Conservation (phyloP, 1,284 basidiomycete species). For the Ustanciosporium gigantosporum region DNA sequence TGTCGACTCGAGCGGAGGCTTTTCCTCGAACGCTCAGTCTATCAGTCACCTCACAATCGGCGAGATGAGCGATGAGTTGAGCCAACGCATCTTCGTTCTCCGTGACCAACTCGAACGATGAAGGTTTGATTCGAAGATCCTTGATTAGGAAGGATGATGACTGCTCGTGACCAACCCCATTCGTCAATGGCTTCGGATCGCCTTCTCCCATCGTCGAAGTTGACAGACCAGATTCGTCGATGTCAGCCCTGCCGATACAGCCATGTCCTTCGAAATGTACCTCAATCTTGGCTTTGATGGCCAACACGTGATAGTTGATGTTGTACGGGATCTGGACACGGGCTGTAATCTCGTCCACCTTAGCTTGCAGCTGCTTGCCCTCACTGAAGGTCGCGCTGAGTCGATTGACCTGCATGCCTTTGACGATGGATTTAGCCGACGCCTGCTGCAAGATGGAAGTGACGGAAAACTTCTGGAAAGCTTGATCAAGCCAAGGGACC, state of each 20-base stretch:
- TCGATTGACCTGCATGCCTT: slow-evolving; percentile 14
- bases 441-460: slow-evolving; percentile 16
- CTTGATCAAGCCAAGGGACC: slow-evolving; percentile 48
- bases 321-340: slow-evolving; percentile 37
- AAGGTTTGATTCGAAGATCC: slow-evolving; percentile 11
- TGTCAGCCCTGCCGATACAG: slow-evolving; percentile 31
- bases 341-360: slow-evolving; percentile 34
- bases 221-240: slow-evolving; percentile 8
- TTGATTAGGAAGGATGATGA: neutral
- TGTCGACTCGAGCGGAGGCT: slow-evolving; percentile 28
- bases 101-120: slow-evolving; percentile 18
- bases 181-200: neutral
- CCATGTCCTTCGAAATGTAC: slow-evolving; percentile 39
- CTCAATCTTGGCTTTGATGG: slow-evolving; percentile 37
- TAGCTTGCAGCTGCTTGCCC: slow-evolving; percentile 14
- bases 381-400: slow-evolving; percentile 27
- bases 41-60: slow-evolving; percentile 36
- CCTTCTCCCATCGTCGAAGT: neutral
- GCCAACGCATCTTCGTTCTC: slow-evolving; percentile 12
- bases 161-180: neutral
- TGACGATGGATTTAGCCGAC: slow-evolving; percentile 10
- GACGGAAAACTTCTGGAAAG: slow-evolving; percentile 33
- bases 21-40: slow-evolving; percentile 40
- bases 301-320: slow-evolving; percentile 27
- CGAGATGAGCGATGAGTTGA: slow-evolving; percentile 39